A percentile compares a stretch with the other conserved stretches of the same genome.
Evolutionary conservation across 768 basidiomycete genomes (phyloP).

Genomic region (Tricholoma sp.): DNA sequence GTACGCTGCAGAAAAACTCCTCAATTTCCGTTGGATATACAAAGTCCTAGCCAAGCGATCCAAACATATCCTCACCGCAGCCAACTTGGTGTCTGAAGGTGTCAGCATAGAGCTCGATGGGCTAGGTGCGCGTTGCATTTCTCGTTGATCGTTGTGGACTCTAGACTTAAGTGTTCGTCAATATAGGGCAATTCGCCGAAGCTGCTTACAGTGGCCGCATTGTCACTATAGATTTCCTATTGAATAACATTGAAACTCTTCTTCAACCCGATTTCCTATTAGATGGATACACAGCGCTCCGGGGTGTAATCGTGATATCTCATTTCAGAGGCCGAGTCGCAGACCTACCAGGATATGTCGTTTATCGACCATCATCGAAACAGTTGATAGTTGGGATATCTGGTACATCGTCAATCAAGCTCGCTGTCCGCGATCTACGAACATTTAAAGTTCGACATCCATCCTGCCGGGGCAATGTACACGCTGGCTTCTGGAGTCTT

Average conservation of each 20-base stretch:
- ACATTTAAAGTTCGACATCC: conserved; percentile 34
- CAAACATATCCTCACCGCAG: conserved; percentile 32
- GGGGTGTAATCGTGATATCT: conserved; percentile 29
- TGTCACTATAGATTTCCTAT: conserved; percentile 37
- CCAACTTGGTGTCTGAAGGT: conserved; percentile 33
- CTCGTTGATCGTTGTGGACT: neutral
- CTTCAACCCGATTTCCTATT: conserved; percentile 42
- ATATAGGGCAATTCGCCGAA: conserved; percentile 51
- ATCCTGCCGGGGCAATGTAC: conserved; percentile 35
- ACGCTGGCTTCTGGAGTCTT: conserved; percentile 51
- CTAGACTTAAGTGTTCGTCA: neutral
- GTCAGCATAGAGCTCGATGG: conserved; percentile 38
- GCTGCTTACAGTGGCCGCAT: conserved; percentile 34
- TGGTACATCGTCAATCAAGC: conserved; percentile 39
- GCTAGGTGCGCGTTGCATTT: conserved; percentile 27
- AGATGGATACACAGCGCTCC: conserved; percentile 39
- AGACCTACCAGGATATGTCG: conserved; percentile 41
- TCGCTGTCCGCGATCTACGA: conserved; percentile 45
- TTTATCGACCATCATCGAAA: conserved; percentile 36
- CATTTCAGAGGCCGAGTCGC: conserved; percentile 38
- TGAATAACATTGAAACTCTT: conserved; percentile 34
- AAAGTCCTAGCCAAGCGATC: conserved; percentile 45
- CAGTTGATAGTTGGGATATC: conserved; percentile 51
- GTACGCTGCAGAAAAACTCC: conserved; percentile 47
- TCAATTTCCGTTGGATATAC: conserved; percentile 54